These are phyloP conservation scores for Cryptosporidium viatorum DNA, from an alignment of 169 alveolate species.

Conservation along the genomic window DNA sequence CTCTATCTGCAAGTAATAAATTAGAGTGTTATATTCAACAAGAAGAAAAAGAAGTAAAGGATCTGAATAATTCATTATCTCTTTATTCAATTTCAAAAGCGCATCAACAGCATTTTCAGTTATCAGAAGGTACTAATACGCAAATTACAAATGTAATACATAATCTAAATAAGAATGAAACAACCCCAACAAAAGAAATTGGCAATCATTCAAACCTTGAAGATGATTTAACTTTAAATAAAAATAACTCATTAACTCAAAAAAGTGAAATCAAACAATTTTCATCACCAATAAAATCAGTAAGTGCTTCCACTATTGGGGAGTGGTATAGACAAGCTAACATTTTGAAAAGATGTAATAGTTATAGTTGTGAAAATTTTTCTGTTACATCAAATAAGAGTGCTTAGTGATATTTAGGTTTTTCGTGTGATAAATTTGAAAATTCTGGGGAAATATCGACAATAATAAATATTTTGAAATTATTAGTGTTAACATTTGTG, in stretches of 20 bases:
- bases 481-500: conserved; percentile 15
- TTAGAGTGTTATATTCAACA: conserved; percentile 7
- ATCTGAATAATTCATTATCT: conserved; percentile 8
- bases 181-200: not conserved
- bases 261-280: not conserved
- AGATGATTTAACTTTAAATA: not conserved
- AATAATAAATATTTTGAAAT: not conserved
- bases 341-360: conserved; percentile 56
- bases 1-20: not conserved
- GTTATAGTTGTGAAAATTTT: conserved; percentile 52
- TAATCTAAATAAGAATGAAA: not conserved
- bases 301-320: conserved; percentile 58
- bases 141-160: not conserved
- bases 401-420: not conserved
- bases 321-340: conserved; percentile 74
- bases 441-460: conserved; percentile 3
- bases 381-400: conserved; percentile 9
- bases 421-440: not conserved
- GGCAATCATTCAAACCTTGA: not conserved
- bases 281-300: conserved; percentile 33
- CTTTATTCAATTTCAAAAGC: not conserved
- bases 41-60: conserved; percentile 1
- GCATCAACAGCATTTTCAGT: not conserved
- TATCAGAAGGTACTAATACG: not conserved
- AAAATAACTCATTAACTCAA: not conserved